These are phyloP conservation scores for Alternaria panax DNA, from an alignment of 2,329 filamentous ascomycete species.

Conservation along the genomic window DNA sequence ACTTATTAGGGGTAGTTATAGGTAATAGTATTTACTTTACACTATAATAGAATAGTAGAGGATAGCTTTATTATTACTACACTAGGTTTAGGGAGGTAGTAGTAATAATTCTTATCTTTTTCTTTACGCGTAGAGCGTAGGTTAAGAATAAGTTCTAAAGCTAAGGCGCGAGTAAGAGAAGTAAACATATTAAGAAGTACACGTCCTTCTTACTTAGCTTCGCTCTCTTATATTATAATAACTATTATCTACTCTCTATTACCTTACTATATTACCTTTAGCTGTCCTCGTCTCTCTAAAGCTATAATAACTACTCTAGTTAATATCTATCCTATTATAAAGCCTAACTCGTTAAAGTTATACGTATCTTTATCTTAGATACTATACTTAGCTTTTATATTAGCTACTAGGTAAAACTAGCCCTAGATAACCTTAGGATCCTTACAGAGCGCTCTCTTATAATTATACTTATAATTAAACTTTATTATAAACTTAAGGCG, in stretches of 20 bases:
- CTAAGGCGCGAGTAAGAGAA: too few relatives aligned
- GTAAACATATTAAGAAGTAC: not conserved
- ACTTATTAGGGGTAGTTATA: not conserved
- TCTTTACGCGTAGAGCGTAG: too few relatives aligned
- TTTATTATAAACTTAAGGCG: constrained; percentile 18
- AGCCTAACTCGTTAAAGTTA: too few relatives aligned
- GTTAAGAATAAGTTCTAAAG: too few relatives aligned
- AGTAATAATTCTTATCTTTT: too few relatives aligned
- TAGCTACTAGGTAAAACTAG: constrained; percentile 17
- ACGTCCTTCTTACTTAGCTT: too few relatives aligned
- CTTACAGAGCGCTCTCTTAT: constrained; percentile 9
- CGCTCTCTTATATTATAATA: not conserved
- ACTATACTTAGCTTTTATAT: constrained; percentile 16
- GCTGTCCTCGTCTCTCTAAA: not conserved
- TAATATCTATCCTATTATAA: not conserved
- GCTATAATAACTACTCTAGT: not conserved
- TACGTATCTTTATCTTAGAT: constrained; percentile 20
- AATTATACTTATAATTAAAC: constrained; percentile 18
- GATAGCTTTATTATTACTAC: too few relatives aligned
- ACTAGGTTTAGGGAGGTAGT: too few relatives aligned
- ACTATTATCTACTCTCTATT: not conserved
- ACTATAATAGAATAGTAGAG: too few relatives aligned
- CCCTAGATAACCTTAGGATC: constrained; percentile 10
- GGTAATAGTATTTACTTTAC: too few relatives aligned
- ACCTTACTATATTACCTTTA: not conserved